Conservation (phyloP, 2,329 filamentous ascomycete species). For the Cladosporium austrohemisphaericum region DNA sequence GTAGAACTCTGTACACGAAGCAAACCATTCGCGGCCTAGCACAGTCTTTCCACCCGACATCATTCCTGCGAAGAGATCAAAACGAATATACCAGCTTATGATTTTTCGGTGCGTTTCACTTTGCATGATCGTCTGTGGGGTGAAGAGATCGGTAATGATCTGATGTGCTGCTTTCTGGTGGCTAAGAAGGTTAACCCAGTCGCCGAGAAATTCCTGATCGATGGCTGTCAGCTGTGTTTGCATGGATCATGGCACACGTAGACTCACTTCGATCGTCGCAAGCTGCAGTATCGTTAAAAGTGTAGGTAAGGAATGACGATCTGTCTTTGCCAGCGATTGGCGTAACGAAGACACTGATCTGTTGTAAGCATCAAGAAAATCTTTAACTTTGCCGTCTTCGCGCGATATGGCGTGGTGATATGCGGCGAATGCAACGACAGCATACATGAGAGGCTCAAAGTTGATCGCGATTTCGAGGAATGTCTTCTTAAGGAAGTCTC, state of each 20-base stretch:
- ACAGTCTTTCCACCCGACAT: slow-evolving; percentile 74
- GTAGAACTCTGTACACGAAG: slow-evolving; percentile 60
- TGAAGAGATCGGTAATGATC: slow-evolving; percentile 74
- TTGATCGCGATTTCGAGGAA: slow-evolving; percentile 69
- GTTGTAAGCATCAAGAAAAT: slow-evolving; percentile 88
- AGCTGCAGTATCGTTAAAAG: slow-evolving; percentile 86
- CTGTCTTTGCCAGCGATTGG: slow-evolving; percentile 64
- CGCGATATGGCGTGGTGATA: slow-evolving; percentile 76
- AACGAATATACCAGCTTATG: slow-evolving; percentile 84
- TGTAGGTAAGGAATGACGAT: slow-evolving; percentile 68
- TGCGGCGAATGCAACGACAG: slow-evolving; percentile 80
- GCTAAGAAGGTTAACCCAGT: slow-evolving; percentile 90
- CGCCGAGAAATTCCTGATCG: slow-evolving; percentile 80
- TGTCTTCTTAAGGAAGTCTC: slow-evolving; percentile 68
- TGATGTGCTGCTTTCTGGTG: slow-evolving; percentile 87
- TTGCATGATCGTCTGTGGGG: slow-evolving; percentile 68
- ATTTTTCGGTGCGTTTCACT: slow-evolving; percentile 69
- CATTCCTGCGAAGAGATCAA: slow-evolving; percentile 79
- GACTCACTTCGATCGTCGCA: slow-evolving; percentile 81
- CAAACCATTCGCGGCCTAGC: slow-evolving; percentile 76
- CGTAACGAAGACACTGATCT: slow-evolving; percentile 76
- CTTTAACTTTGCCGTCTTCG: slow-evolving; percentile 68
- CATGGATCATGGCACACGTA: neutral
- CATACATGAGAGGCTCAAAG: slow-evolving; percentile 80
- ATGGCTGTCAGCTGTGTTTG: neutral